Percentiles rank a stretch among this genome's conserved stretches.
phyloP scores from a whole-genome alignment of 2,329 filamentous ascomycete species.

The Blastomyces silverae region DNA sequence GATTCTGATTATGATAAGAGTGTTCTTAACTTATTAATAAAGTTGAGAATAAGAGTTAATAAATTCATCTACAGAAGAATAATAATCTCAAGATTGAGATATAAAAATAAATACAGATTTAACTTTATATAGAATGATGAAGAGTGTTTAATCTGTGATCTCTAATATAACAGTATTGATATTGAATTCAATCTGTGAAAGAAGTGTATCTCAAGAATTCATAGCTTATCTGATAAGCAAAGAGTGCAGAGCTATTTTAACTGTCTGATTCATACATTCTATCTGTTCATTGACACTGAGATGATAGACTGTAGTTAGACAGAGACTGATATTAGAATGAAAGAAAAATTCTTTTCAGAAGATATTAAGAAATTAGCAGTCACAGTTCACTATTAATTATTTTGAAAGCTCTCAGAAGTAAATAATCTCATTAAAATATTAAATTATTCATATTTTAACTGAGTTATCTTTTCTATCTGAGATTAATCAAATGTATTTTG shows the following conservation, averaged over 20 bases:
- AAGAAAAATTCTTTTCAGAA: neutral
- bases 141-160: neutral
- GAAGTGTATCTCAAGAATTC: neutral
- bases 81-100: neutral
- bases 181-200: neutral
- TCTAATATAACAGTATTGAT: neutral
- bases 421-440: neutral
- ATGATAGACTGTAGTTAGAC: neutral
- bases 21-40: neutral
- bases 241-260: neutral
- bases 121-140: neutral
- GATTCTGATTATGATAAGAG: neutral
- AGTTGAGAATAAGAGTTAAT: neutral
- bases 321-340: neutral
- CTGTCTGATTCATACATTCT: neutral
- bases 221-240: neutral
- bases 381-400: neutral
- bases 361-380: neutral
- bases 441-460: neutral
- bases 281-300: neutral
- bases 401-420: neutral
- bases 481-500: neutral
- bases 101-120: neutral
- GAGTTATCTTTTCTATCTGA: neutral
- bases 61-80: neutral